Percentiles rank a stretch among this genome's conserved stretches.
These are phyloP conservation scores for Craterostigma plantagineum DNA, from an alignment of 257 asterid species.

Conservation along the genomic window DNA sequence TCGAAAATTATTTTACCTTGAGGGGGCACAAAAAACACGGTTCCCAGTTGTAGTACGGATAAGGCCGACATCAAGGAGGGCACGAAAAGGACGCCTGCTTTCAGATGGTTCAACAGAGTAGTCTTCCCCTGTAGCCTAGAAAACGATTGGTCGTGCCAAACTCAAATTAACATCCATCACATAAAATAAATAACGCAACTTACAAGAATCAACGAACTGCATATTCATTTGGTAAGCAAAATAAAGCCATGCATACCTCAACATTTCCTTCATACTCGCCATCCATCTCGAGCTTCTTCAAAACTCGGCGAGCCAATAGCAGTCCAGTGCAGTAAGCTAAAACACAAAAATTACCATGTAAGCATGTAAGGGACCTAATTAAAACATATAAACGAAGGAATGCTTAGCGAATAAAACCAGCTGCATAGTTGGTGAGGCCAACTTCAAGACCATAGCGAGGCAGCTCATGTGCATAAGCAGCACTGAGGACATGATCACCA, in stretches of 20 bases:
- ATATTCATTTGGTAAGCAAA: not conserved
- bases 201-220: not conserved
- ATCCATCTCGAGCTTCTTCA: constrained; percentile 62
- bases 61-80: constrained; percentile 88
- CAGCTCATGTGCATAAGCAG: constrained; percentile 31
- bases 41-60: constrained; percentile 77
- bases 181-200: not conserved
- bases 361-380: too few relatives aligned
- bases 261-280: constrained; percentile 63
- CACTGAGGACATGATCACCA: constrained; percentile 30
- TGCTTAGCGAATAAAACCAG: constrained; percentile 13
- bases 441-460: constrained; percentile 30
- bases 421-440: constrained; percentile 36
- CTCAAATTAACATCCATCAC: not conserved
- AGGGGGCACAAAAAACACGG: constrained; percentile 87
- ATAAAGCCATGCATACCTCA: constrained; percentile 24
- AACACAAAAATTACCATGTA: not conserved
- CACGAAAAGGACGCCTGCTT: constrained; percentile 87
- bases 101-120: constrained; percentile 80
- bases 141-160: not conserved
- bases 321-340: constrained; percentile 86
- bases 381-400: not conserved
- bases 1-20: constrained; percentile 23
- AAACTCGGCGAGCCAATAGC: constrained; percentile 64
- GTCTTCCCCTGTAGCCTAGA: constrained; percentile 83